phyloP scores from a whole-genome alignment of 2,329 filamentous ascomycete genomes.

The Cercospora citrullina region DNA sequence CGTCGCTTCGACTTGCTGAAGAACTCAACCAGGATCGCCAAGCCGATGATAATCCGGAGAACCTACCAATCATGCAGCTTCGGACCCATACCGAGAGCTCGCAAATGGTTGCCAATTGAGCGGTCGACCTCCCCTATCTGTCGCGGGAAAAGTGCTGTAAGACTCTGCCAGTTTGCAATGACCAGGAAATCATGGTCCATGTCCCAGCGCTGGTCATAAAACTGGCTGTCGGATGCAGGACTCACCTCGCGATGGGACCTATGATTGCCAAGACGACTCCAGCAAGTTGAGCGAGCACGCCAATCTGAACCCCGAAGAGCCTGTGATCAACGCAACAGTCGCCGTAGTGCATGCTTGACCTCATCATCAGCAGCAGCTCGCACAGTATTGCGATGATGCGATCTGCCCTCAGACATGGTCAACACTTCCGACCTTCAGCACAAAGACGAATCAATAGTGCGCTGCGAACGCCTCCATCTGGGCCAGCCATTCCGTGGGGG shows the following conservation, averaged over 20 bases:
- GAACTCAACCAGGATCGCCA: not conserved
- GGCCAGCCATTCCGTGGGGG: not conserved
- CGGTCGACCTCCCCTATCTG: not conserved
- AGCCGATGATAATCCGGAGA: not conserved
- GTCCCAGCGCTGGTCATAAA: not conserved
- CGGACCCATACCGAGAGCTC: not conserved
- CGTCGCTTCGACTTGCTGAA: not conserved
- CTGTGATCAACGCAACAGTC: not conserved
- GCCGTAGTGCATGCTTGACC: not conserved
- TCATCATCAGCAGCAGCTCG: not conserved
- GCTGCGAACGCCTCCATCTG: not conserved
- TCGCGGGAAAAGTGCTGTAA: not conserved
- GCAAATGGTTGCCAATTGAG: not conserved
- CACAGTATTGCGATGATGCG: not conserved
- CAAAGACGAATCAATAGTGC: not conserved
- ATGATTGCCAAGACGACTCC: not conserved
- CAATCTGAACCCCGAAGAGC: not conserved
- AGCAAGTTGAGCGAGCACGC: not conserved
- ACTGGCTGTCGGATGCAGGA: not conserved
- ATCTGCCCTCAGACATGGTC: not conserved
- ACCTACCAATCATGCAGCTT: not conserved
- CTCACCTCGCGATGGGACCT: not conserved
- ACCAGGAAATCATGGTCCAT: not conserved
- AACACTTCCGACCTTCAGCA: not conserved
- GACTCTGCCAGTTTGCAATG: not conserved